A percentile compares a stretch with the other conserved stretches of the same genome.
These are phyloP conservation scores for Torulaspora gathmanii DNA, from an alignment of 805 yeast genomes.

Conservation along the genomic window DNA sequence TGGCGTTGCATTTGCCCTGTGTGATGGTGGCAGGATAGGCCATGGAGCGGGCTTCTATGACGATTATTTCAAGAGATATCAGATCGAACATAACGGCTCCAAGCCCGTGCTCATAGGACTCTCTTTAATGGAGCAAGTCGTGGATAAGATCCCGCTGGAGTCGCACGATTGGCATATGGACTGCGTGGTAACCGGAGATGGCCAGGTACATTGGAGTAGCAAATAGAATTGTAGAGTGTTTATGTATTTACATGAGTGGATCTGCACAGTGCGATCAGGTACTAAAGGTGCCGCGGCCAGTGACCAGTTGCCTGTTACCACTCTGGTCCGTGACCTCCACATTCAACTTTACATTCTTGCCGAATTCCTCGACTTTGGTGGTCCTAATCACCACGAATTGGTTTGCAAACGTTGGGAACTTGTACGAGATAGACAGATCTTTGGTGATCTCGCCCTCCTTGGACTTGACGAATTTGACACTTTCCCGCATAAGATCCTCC, in stretches of 20 bases:
- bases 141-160: constrained; percentile 25
- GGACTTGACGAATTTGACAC: constrained; percentile 40
- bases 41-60: constrained; percentile 95
- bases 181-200: constrained; percentile 31
- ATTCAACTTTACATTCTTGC: constrained; percentile 35
- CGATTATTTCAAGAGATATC: constrained; percentile 55
- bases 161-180: constrained; percentile 33
- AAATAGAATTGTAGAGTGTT: constrained; percentile 40
- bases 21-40: constrained; percentile 57
- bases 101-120: constrained; percentile 32
- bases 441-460: constrained; percentile 37
- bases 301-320: constrained; percentile 48
- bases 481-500: constrained; percentile 67
- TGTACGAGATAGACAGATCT: constrained; percentile 46
- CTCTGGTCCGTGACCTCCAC: constrained; percentile 53
- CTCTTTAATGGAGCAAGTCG: constrained; percentile 30
- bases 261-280: neutral
- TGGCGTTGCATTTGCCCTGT: constrained; percentile 63
- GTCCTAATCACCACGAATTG: constrained; percentile 68
- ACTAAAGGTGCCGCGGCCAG: constrained; percentile 47
- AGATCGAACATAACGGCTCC: constrained; percentile 16
- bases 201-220: constrained; percentile 37
- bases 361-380: constrained; percentile 34
- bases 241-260: constrained; percentile 2
- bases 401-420: constrained; percentile 70